A percentile compares a stretch with the other conserved stretches of the same genome.
These are phyloP conservation scores for Ulota crispa DNA, from an alignment of 225 moss, liverwort and hornwort species.

Conservation along the genomic window DNA sequence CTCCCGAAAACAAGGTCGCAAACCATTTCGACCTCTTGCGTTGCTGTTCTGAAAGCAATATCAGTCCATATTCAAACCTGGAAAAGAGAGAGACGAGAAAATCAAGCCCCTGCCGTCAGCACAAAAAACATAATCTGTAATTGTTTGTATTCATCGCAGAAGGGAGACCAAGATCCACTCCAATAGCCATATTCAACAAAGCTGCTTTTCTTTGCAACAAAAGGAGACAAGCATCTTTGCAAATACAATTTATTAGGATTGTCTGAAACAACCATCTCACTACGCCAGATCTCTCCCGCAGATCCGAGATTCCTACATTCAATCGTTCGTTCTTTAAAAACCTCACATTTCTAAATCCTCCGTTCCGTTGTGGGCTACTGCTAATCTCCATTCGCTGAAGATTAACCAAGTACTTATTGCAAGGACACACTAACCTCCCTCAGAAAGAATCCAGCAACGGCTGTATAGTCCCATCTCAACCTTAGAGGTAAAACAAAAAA, in stretches of 20 bases:
- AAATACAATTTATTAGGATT: background rate
- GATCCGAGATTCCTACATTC: background rate
- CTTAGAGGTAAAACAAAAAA: background rate
- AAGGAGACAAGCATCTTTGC: background rate
- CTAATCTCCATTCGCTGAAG: background rate
- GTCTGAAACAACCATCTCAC: background rate
- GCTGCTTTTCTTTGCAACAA: background rate
- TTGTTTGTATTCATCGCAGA: background rate
- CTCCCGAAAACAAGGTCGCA: background rate
- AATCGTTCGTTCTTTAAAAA: background rate
- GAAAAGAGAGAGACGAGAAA: background rate
- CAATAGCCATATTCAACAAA: background rate
- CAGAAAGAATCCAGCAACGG: background rate
- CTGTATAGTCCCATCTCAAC: background rate
- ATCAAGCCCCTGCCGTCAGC: background rate
- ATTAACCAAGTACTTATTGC: background rate
- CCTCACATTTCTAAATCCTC: background rate
- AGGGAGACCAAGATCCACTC: background rate
- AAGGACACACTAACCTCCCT: background rate
- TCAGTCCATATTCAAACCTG: slow-evolving; percentile 13
- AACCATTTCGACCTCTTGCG: background rate
- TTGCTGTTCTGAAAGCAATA: background rate
- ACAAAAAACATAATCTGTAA: background rate
- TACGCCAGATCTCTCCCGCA: background rate
- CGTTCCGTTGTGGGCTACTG: background rate